Conservation (phyloP, 495 filamentous ascomycete genomes). For the Trichoderma reesei region DNA sequence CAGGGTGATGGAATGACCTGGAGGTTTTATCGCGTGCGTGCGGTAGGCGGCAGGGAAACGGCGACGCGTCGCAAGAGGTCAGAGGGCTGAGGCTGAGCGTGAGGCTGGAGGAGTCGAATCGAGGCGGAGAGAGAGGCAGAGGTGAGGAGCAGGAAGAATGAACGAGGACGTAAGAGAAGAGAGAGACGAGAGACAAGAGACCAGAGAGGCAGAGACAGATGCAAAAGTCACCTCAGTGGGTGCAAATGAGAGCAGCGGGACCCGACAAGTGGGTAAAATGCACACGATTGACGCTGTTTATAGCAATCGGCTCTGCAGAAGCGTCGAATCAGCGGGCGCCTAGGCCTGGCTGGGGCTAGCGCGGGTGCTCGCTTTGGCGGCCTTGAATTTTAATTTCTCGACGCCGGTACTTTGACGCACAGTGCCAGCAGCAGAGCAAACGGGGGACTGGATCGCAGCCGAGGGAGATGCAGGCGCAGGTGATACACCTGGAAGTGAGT, state of each 20-base stretch:
- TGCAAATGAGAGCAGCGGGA: neutral
- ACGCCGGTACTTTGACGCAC: neutral
- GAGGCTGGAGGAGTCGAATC: neutral
- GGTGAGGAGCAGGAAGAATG: neutral
- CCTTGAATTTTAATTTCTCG: neutral
- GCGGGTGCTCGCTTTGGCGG: no score
- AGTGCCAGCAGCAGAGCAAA: no score
- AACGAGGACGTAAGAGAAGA: neutral
- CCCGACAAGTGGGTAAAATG: neutral
- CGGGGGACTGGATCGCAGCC: no score
- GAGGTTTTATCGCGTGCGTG: neutral
- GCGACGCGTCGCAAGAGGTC: neutral
- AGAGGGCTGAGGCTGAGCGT: neutral
- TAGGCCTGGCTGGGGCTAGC: neutral
- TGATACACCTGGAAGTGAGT: no score
- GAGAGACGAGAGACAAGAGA: neutral
- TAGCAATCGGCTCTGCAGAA: neutral
- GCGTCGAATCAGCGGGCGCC: neutral
- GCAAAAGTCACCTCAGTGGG: neutral
- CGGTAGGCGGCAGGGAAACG: neutral
- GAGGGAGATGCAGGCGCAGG: no score
- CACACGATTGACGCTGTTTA: neutral
- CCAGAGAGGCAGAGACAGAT: neutral
- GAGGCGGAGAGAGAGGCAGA: neutral
- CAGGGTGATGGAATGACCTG: neutral